These are phyloP conservation scores for Pezicula carpinea DNA, from an alignment of 2,329 filamentous ascomycete species.

Conservation along the genomic window DNA sequence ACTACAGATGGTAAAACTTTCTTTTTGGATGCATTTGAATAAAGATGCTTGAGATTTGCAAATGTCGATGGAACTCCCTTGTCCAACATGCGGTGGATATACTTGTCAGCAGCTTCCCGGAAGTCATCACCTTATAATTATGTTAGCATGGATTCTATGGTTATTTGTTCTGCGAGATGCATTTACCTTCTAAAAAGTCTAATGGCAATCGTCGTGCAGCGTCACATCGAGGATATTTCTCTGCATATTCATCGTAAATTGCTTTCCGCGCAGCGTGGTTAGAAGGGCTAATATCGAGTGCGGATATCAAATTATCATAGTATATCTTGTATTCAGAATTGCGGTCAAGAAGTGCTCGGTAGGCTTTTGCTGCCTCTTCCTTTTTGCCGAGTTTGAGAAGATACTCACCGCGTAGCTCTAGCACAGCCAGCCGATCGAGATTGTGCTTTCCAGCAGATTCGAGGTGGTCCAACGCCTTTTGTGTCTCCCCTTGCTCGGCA, in stretches of 20 bases:
- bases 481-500: constrained; percentile 77
- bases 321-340: constrained; percentile 86
- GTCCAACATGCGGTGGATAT: constrained; percentile 78
- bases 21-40: constrained; percentile 73
- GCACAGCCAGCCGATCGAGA: constrained; percentile 76
- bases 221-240: constrained; percentile 78
- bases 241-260: constrained; percentile 77
- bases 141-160: constrained; percentile 13
- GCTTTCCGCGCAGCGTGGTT: constrained; percentile 63
- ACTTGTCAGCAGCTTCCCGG: constrained; percentile 68
- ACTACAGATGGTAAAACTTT: constrained; percentile 71
- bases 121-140: constrained; percentile 65
- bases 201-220: constrained; percentile 81
- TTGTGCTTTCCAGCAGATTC: constrained; percentile 72
- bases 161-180: constrained; percentile 14
- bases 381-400: constrained; percentile 71
- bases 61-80: constrained; percentile 96
- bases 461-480: constrained; percentile 82
- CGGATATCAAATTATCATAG: constrained; percentile 71
- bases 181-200: constrained; percentile 75
- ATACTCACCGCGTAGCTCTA: constrained; percentile 85
- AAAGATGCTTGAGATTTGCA: constrained; percentile 92
- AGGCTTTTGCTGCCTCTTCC: constrained; percentile 77
- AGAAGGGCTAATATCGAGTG: constrained; percentile 56
- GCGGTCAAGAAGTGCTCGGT: constrained; percentile 73